A percentile compares a stretch with the other conserved stretches of the same genome.
These are phyloP conservation scores for Candolleomyces efflorescens DNA, from an alignment of 768 basidiomycete species.

Conservation along the genomic window DNA sequence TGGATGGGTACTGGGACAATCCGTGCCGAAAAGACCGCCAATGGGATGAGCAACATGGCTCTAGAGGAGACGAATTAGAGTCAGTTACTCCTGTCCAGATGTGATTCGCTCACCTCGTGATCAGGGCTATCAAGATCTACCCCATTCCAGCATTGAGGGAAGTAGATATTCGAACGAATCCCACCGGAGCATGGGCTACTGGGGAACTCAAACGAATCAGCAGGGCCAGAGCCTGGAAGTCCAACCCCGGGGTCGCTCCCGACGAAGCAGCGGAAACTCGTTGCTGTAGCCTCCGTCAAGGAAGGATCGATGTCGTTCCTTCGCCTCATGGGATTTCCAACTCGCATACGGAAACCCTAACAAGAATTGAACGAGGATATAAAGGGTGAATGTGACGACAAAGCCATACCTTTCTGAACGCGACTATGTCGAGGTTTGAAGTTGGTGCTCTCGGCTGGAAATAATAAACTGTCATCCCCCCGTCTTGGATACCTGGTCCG, in stretches of 20 bases:
- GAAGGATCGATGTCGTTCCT: slow-evolving; percentile 1
- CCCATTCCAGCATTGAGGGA: slow-evolving; percentile 5
- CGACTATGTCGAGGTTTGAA: not conserved
- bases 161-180: slow-evolving; percentile 3
- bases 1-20: slow-evolving; percentile 7
- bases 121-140: slow-evolving; percentile 1
- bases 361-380: not conserved
- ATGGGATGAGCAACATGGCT: slow-evolving; percentile 5
- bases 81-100: not conserved
- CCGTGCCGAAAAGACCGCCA: not conserved
- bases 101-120: not conserved
- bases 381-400: not conserved
- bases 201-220: slow-evolving; percentile 1
- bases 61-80: not conserved
- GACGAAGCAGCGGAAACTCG: slow-evolving; percentile 7
- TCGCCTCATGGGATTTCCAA: not conserved
- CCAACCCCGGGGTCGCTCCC: not conserved
- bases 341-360: slow-evolving; percentile 5
- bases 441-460: slow-evolving; percentile 1
- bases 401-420: not conserved
- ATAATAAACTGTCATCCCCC: slow-evolving; percentile 4
- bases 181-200: not conserved
- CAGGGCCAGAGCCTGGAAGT: not conserved
- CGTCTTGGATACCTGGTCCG: not conserved
- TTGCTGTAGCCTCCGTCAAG: not conserved